Evolutionary conservation across 2,329 filamentous ascomycete species (phyloP), one percentile per base, ranked within the genome.

Genomic region (Epichloe sylvatica): DNA sequence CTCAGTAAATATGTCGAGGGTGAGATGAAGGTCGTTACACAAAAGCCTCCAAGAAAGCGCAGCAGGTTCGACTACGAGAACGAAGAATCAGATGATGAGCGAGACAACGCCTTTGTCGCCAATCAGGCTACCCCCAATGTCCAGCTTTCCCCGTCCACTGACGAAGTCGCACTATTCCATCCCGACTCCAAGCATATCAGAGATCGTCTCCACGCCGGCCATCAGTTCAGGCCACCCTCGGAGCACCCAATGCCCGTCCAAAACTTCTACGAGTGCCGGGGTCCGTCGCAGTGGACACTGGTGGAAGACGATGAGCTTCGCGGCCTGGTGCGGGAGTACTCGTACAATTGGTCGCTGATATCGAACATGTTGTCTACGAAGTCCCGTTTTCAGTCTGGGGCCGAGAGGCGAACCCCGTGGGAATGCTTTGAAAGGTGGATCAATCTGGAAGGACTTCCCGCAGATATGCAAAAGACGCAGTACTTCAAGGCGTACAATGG

Each of bases 391-490:
- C 77, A 81, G n/a, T 91, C 90, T 19, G 88, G 87, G 2, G 81
- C 88, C 11, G 91, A 97, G 63, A 78, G 92, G 53, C 80, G 92
- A 45, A 97, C 91, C 3, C 89, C 91, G 0, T 98, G 92, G 92
- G 92, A 98, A 68, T 98, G 92, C 63, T 98, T 98, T 59, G 92
- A 98, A 67, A 80, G 92, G 41, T 98, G 91, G 91, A 85, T 96
- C 49, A 83, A 86, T 57, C 71, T 97, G 12, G 92, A 97, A 67
- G 89, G 90, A 1, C 72, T 96, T 37, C 91, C 92, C 4, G 80
- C 84, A 11, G 92, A 98, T 56, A 94, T 97, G 84, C 83, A 85
- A 17, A 95, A 95, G 69, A 95, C 88, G 0, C 84, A 90, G 42
- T 98, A 97, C 64, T 98, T 97, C 74, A 87, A 89, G 60, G 68